These are phyloP conservation scores for Fonsecaea multimorphosa DNA, from an alignment of 2,329 filamentous ascomycete genomes.

Conservation along the genomic window DNA sequence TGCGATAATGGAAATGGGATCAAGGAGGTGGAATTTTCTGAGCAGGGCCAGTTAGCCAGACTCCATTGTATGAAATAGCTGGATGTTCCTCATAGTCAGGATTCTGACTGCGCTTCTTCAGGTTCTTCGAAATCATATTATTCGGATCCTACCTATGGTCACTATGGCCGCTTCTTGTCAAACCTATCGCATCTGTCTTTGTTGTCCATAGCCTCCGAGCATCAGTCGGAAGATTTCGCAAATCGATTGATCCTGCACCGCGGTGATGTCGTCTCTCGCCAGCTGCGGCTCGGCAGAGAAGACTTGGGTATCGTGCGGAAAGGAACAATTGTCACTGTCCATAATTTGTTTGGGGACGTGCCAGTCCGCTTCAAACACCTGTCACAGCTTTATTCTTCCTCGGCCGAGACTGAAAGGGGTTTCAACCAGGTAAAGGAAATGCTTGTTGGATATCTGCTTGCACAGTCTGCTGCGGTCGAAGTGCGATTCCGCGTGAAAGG, in stretches of 20 bases:
- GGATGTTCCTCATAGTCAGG: slow-evolving; percentile 17
- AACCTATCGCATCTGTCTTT: slow-evolving; percentile 78
- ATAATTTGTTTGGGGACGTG: slow-evolving; percentile 86
- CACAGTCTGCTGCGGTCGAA: slow-evolving; percentile 60
- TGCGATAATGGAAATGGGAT: slow-evolving; percentile 89
- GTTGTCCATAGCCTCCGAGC: slow-evolving; percentile 75
- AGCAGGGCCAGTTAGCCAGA: slow-evolving; percentile 44
- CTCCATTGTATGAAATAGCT: slow-evolving; percentile 68
- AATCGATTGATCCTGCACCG: slow-evolving; percentile 48
- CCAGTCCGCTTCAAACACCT: slow-evolving; percentile 88
- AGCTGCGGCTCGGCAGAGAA: slow-evolving; percentile 60
- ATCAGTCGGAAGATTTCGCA: slow-evolving; percentile 46
- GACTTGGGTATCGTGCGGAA: slow-evolving; percentile 64
- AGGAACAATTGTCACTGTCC: slow-evolving; percentile 77
- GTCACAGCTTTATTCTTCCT: slow-evolving; percentile 59
- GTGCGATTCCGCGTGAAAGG: slow-evolving; percentile 18
- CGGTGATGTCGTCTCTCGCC: slow-evolving; percentile 67
- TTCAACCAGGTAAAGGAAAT: slow-evolving; percentile 68
- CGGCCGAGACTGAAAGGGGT: slow-evolving; percentile 63
- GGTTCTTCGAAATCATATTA: slow-evolving; percentile 77
- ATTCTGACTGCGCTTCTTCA: slow-evolving; percentile 46
- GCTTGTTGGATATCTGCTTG: slow-evolving; percentile 70
- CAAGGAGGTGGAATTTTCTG: slow-evolving; percentile 69
- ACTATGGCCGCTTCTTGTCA: slow-evolving; percentile 75
- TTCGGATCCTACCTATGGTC: slow-evolving; percentile 63